Base-by-base conservation (phyloP, 2,329 filamentous ascomycete genomes). In the Diaporthe velutina region DNA sequence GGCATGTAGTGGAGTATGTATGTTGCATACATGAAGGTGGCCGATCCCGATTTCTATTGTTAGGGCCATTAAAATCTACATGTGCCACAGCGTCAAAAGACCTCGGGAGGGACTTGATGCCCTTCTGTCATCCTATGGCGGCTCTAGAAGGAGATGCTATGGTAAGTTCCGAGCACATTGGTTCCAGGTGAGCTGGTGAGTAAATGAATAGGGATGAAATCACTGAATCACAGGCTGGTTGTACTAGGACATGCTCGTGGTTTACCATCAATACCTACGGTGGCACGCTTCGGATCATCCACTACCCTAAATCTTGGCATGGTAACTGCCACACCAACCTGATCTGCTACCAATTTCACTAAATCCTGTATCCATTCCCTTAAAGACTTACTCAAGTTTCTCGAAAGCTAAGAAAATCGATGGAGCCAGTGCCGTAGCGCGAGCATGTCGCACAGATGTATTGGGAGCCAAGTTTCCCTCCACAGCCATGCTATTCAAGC, bases 151-250 rank as follows among this genome's bases (percentile, higher is more conserved):
- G 19, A 22, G 2, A 13, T 55, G 13, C 7, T 13, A 30, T 55
- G 28, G 1, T 9, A 30, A 17, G 15, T 55, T 25, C 50, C 25
- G 25, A 54, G 28, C 22, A 17, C 12, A 17, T 2, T 8, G n/a
- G 0, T 15, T 17, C 3, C 25, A 15, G 10, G 25, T 28, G 25
- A 12, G 17, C 2, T 54, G 10, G n/a, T 30, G 25, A 25, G n/a
- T 54, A 28, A 1, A 28, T 28, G 17, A 33, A 57, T 8, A 57
- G 0, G 5, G 12, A 55, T 22, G 8, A 22, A 3, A 12, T 19
- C 10, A 6, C 17, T 17, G 0, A 13, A 13, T 3, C 17, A 9
- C 6, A 4, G 7, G 22, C 0, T 6, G 10, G 1, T 22, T 22
- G 35, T 33, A 33, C 35, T n/a, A 22, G 19, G 28, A 57, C 25